Base-by-base conservation (phyloP, 306 rosid genomes). In the Fragaria vesca region DNA sequence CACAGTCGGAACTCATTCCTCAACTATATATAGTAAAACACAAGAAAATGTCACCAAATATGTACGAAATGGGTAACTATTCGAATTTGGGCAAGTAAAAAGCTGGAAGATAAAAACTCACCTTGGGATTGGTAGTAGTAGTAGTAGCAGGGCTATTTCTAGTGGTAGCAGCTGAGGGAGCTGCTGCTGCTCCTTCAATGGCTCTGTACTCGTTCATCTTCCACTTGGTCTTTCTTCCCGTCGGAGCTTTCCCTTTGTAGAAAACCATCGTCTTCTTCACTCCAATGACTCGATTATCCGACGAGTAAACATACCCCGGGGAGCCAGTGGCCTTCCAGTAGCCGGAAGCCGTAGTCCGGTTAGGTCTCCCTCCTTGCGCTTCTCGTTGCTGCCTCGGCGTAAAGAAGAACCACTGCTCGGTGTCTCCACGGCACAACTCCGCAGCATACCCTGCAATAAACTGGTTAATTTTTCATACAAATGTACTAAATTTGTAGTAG, bases 271-370 rank as follows among this genome's bases (percentile, higher is more conserved):
- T 86, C 82, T 92, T 94, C 88, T 90, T 94, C 28, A 89, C 72
- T 18, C 97, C 98, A 55, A 94, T 92, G 52, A 83, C 84, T 46
- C 52, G 76, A 60, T 79, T 90, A 24, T 82, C 87, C 9, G 88
- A 79, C 26, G 98, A 94, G 88, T 87, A 94, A 10, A 94, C 97
- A 43, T 89, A 86, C 7, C 92, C 88, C 16, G 96, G 93, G 3
- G 98, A 90, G 4, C 97, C 98, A 0, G 98, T 94, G 4, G 98
- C 96, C 62, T 94, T 94, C 98, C 98, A 94, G 66, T 91, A 94
- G 9, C 98, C 98, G 24, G 86, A 68, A 28, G 74, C 86, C 0
- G 98, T 94, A 47, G 91, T 91, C 79, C 97, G 83, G 75, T 77
- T 90, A 1, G 97, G 97, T 54, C 97, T 87, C 4, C 97, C 96